Evolutionary conservation across 306 rosid genomes (phyloP), one percentile per base, ranked within the genome.

Genomic region (Pyrus communis): DNA sequence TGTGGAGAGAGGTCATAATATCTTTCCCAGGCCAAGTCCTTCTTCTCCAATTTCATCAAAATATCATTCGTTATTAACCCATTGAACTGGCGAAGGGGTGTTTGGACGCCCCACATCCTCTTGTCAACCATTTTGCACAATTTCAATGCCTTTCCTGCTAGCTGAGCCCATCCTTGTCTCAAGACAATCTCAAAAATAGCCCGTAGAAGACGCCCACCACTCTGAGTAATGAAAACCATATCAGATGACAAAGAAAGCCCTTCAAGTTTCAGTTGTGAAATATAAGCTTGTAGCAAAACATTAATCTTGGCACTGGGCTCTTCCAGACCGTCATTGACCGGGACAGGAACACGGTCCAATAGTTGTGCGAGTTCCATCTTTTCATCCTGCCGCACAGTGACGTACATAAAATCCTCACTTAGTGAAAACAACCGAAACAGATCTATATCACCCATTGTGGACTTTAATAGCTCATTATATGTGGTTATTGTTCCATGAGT

Each of bases 201-300:
- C 70, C 97, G 96, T 81, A 94, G 23, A 82, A 94, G 98, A 23
- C 98, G 93, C 28, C 93, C 97, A 14, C 96, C 98, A 85, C 97
- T 94, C 98, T 94, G 98, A 70, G 98, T 93, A 78, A 93, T 93
- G 81, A 84, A 93, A 74, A 91, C 97, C 98, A 91, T 93, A 84
- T 93, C 98, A 75, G 96, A 91, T 73, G 98, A 88, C 82, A 91
- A 80, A 28, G 97, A 91, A 76, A 93, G 87, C 52, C 98, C 97
- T 83, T 93, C 98, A 82, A 93, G 93, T 87, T 93, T 91, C 76
- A 93, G 80, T 69, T 90, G 96, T 75, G 98, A 90, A 80, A 91
- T 93, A 81, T 90, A 91, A 28, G 97, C 96, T 80, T 93, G 98
- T 81, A 93, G 84, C 81, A 93, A 83, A 81, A 91, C 98, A 77